Conservation (phyloP, 2,329 filamentous ascomycete genomes). For the Colletotrichum horii region DNA sequence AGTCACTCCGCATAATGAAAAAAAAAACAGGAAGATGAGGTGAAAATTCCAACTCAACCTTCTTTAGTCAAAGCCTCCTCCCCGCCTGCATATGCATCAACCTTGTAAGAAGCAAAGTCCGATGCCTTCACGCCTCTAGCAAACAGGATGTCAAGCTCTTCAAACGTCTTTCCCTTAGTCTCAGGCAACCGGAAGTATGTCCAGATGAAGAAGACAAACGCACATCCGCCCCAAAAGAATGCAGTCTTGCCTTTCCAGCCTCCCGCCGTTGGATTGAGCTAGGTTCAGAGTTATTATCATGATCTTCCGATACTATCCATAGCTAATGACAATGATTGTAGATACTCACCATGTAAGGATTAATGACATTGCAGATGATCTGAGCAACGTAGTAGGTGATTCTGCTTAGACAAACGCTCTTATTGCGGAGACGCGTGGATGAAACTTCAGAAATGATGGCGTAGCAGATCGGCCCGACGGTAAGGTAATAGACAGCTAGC, state of each 20-base stretch:
- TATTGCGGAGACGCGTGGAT: neutral
- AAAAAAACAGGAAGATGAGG: neutral
- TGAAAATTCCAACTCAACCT: neutral
- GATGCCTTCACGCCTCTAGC: neutral
- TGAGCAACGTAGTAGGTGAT: neutral
- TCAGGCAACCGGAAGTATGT: conserved; percentile 39
- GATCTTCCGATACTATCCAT: fast-evolving
- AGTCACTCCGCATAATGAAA: neutral
- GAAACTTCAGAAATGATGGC: conserved; percentile 30
- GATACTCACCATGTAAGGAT: conserved; percentile 19
- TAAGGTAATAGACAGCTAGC: conserved; percentile 46
- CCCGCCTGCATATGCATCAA: conserved; percentile 3
- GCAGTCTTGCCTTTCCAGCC: conserved; percentile 42
- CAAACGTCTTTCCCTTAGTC: conserved; percentile 35
- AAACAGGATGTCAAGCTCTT: conserved; percentile 39
- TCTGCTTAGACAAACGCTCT: neutral
- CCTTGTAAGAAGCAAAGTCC: conserved; percentile 1
- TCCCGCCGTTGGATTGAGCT: conserved; percentile 34
- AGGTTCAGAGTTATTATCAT: neutral
- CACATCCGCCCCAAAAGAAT: conserved; percentile 30
- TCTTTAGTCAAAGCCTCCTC: conserved; percentile 1
- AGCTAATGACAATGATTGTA: neutral
- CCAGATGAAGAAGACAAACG: conserved; percentile 28
- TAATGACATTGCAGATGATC: neutral
- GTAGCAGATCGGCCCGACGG: conserved; percentile 48